Evolutionary conservation across 1,139 yeast species (phyloP).

Genomic region (Nakaseomyces glabratus): DNA sequence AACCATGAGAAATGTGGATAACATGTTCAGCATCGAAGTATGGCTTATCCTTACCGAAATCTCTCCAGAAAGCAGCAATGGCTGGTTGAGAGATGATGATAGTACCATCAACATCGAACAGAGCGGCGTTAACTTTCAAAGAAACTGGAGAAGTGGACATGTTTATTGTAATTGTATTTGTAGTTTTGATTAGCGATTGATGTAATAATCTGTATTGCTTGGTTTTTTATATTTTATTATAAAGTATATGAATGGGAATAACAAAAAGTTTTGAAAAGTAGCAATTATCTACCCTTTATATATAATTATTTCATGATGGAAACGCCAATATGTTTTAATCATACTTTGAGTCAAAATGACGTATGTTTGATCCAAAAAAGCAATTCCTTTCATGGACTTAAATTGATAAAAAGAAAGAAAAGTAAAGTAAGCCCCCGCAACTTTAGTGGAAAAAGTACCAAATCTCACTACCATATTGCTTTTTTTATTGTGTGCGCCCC

Average conservation of each 20-base stretch:
- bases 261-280: too few species aligned
- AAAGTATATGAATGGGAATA: not conserved
- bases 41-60: constrained; percentile 59
- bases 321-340: too few species aligned
- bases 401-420: too few species aligned
- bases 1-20: constrained; percentile 70
- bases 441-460: too few species aligned
- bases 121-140: constrained; percentile 34
- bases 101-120: constrained; percentile 81
- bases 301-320: too few species aligned
- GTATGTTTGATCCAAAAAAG: too few species aligned
- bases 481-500: too few species aligned
- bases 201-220: not conserved
- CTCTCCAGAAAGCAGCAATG: constrained; percentile 73
- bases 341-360: too few species aligned
- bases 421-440: too few species aligned
- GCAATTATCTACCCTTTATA: too few species aligned
- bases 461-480: too few species aligned
- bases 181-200: not conserved
- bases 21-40: constrained; percentile 63
- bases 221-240: constrained; percentile 1
- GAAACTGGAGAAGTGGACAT: constrained; percentile 25
- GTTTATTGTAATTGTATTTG: constrained; percentile 16
- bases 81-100: constrained; percentile 53
- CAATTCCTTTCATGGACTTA: too few species aligned